Percentiles rank a stretch among this genome's conserved stretches.
phyloP scores from a whole-genome alignment of 208 protist genomes.

The Leishmania mexicana region DNA sequence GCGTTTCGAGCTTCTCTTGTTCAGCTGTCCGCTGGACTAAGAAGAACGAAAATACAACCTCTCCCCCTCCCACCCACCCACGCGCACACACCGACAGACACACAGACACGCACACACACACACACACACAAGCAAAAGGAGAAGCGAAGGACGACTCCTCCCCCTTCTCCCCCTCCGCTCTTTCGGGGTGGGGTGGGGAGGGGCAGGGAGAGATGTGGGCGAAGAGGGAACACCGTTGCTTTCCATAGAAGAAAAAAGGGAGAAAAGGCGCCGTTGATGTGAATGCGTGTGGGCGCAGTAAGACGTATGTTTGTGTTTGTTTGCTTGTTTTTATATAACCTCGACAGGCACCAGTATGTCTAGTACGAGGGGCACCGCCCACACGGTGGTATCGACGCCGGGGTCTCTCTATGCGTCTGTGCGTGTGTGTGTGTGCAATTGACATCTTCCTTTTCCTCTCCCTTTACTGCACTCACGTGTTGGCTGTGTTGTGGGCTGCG shows the following conservation, averaged over 20 bases:
- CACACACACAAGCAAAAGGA: neutral
- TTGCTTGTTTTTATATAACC: neutral
- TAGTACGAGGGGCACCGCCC: neutral
- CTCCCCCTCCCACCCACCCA: no score
- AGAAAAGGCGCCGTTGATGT: neutral
- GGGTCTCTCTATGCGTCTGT: neutral
- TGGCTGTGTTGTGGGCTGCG: neutral
- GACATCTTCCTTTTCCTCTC: neutral
- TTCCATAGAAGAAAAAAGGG: neutral
- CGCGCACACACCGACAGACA: neutral
- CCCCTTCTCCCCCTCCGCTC: neutral
- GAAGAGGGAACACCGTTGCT: neutral
- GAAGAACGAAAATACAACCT: neutral
- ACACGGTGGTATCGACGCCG: neutral
- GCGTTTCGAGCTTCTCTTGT: neutral
- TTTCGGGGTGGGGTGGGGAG: neutral
- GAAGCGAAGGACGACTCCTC: neutral
- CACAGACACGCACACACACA: slow-evolving; percentile 2
- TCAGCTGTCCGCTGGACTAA: neutral
- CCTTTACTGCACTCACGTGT: neutral
- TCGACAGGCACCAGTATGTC: neutral
- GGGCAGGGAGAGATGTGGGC: neutral
- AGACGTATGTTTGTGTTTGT: neutral
- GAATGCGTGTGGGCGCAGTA: neutral
- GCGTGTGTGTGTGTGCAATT: neutral